Evolutionary conservation across 2,329 filamentous ascomycete genomes (phyloP).

Genomic region (Sporothrix humicola): DNA sequence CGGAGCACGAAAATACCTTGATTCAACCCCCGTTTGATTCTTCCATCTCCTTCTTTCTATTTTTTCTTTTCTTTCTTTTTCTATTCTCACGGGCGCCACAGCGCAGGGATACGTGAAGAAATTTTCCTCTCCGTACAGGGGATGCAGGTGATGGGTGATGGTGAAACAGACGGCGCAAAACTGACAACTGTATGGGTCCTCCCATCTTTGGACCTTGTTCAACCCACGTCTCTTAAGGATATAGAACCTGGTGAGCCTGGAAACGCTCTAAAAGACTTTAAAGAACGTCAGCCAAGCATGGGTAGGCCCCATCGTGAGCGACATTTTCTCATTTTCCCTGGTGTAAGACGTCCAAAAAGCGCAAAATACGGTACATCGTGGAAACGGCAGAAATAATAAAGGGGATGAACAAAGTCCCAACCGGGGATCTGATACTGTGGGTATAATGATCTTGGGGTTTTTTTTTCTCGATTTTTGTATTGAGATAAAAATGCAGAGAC

Average conservation of each 20-base stretch:
- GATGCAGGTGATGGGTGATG: conserved; percentile 25
- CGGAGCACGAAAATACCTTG: not conserved
- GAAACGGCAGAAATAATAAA: not conserved
- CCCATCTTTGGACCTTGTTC: not conserved
- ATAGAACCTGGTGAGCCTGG: not conserved
- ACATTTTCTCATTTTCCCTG: not conserved
- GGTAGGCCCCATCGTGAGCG: not conserved
- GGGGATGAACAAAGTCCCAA: not conserved
- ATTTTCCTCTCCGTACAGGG: not conserved
- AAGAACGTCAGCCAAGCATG: too few species aligned
- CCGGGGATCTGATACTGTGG: not conserved
- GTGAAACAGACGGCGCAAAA: conserved; percentile 29
- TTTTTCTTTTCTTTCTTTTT: not conserved
- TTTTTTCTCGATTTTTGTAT: not conserved
- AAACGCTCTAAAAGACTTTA: not conserved
- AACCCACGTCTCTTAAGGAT: not conserved
- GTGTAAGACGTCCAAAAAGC: not conserved
- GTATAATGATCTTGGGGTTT: conserved; percentile 4
- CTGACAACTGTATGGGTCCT: conserved; percentile 11
- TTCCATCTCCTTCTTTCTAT: not conserved
- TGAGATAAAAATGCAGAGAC: not conserved
- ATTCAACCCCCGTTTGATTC: not conserved
- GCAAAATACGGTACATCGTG: not conserved
- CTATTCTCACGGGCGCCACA: not conserved
- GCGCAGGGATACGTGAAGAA: not conserved